Evolutionary conservation across 2,329 filamentous ascomycete species (phyloP), one percentile per base, ranked within the genome.

Genomic region (Tolypocladium nubicola): DNA sequence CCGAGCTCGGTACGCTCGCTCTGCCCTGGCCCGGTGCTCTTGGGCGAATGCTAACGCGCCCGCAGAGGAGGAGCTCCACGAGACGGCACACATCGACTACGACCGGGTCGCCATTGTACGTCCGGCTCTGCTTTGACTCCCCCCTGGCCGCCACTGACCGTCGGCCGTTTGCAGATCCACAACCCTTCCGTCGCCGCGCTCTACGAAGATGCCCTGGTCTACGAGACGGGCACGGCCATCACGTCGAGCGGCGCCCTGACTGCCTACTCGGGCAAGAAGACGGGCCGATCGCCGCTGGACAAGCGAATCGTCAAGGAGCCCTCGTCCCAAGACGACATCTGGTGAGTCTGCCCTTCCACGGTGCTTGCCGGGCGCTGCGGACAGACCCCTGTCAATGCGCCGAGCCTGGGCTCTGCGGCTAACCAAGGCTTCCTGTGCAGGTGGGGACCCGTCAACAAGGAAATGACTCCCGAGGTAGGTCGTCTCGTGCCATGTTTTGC

Each of bases 381-480:
- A n/a, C 38, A n/a, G 4, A 21, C 23, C 52, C 37, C 41, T 43
- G 19, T 21, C 30, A 4, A 23, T 52, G n/a, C 55, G 21, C 41
- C 33, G 38, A 58, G 50, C 40, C n/a, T 19, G 39, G 54, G 55
- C 43, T 56, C 59, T 58, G 60, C 54, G 56, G 62, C 67, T 74
- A 66, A 73, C 67, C 61, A 21, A 43, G 30, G 30, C 38, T 58
- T 57, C 49, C 54, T 62, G 56, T 60, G 56, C 59, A 80, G 78
- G 77, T 97, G 94, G 94, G 94, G 94, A 69, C 93, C 94, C 57
- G 94, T 99, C 66, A 99, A 99, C 83, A 97, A 97, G 85, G 89
- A 93, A 71, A 99, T 99, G 94, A 87, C 85, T 65, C 84, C 91
- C 67, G 92, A 97, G 75, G 94, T 97, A 87, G 85, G 64, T 63